Evolutionary conservation across 495 filamentous ascomycete species (phyloP).

Genomic region (Xylaria sp.): DNA sequence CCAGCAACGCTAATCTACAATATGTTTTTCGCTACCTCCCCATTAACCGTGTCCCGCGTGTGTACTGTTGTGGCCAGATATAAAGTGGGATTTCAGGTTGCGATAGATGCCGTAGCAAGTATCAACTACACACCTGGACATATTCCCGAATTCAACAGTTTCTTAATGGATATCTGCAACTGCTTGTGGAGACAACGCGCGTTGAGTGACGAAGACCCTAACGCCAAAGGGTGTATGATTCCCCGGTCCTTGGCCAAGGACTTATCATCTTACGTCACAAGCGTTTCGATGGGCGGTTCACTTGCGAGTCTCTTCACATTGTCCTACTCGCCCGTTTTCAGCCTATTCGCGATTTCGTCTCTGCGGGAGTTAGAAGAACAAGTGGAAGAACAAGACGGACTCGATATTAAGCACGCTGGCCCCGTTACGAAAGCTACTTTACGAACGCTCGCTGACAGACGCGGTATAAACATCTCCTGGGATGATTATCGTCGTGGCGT

Average conservation of each 20-base stretch:
- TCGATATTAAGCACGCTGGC: conserved; percentile 68
- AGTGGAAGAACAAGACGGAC: conserved; percentile 49
- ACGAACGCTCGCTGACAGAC: conserved; percentile 66
- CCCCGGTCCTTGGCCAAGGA: conserved; percentile 52
- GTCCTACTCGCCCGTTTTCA: conserved; percentile 70
- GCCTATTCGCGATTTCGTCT: conserved; percentile 69
- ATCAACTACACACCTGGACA: conserved; percentile 56
- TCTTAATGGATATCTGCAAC: conserved; percentile 90
- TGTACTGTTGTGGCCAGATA: conserved; percentile 71
- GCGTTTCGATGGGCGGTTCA: conserved; percentile 48
- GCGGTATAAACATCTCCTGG: conserved; percentile 73
- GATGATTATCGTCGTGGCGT: conserved; percentile 79
- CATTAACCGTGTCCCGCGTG: conserved; percentile 71
- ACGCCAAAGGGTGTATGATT: conserved; percentile 76
- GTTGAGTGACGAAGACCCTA: conserved; percentile 69
- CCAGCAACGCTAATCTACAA: conserved; percentile 72
- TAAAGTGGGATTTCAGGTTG: conserved; percentile 76
- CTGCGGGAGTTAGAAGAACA: conserved; percentile 72
- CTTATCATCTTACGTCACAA: conserved; percentile 55
- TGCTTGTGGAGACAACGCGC: conserved; percentile 82
- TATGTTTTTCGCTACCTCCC: conserved; percentile 68
- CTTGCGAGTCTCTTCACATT: conserved; percentile 71
- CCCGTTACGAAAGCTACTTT: conserved; percentile 76
- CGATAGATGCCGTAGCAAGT: conserved; percentile 53
- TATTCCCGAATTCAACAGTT: conserved; percentile 80